Evolutionary conservation across 495 filamentous ascomycete genomes (phyloP).

Genomic region (Penicillium canariense): DNA sequence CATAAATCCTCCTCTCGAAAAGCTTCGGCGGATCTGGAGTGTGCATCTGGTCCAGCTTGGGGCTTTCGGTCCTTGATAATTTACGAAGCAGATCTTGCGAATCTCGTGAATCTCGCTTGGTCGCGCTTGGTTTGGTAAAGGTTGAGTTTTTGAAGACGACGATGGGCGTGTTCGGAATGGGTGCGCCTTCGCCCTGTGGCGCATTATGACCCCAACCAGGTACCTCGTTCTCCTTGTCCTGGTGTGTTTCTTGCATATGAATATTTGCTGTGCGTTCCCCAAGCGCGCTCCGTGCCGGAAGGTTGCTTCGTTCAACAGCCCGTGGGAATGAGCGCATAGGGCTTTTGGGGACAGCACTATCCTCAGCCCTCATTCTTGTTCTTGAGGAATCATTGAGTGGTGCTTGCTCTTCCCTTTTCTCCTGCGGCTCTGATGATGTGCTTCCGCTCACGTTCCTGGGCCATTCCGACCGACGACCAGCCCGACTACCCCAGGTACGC

Average conservation of each 20-base stretch:
- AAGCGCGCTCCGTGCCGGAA: conserved; percentile 15
- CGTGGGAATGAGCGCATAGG: conserved; percentile 21
- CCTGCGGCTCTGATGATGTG: conserved; percentile 26
- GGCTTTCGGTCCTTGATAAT: conserved; percentile 60
- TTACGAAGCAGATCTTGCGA: conserved; percentile 64
- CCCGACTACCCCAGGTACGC: conserved; percentile 57
- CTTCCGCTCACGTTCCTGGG: conserved; percentile 37
- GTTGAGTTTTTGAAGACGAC: conserved; percentile 46
- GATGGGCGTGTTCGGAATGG: conserved; percentile 53
- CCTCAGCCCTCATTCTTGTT: conserved; percentile 11
- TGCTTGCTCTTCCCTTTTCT: conserved; percentile 11
- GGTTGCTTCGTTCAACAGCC: conserved; percentile 12
- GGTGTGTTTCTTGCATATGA: not conserved
- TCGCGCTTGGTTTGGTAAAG: conserved; percentile 33
- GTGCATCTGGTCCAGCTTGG: conserved; percentile 24
- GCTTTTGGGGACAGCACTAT: conserved; percentile 14
- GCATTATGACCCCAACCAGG: conserved; percentile 24
- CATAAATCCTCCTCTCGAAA: conserved; percentile 31
- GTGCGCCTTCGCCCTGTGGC: conserved; percentile 33
- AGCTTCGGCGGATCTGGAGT: conserved; percentile 47
- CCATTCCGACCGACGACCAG: conserved; percentile 53
- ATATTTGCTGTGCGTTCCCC: conserved; percentile 24
- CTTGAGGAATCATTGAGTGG: conserved; percentile 3
- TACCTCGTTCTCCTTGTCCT: conserved; percentile 23
- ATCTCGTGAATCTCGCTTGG: conserved; percentile 62